These are phyloP conservation scores for Cystobasidium sp. DNA, from an alignment of 1,284 basidiomycete species.

Conservation along the genomic window DNA sequence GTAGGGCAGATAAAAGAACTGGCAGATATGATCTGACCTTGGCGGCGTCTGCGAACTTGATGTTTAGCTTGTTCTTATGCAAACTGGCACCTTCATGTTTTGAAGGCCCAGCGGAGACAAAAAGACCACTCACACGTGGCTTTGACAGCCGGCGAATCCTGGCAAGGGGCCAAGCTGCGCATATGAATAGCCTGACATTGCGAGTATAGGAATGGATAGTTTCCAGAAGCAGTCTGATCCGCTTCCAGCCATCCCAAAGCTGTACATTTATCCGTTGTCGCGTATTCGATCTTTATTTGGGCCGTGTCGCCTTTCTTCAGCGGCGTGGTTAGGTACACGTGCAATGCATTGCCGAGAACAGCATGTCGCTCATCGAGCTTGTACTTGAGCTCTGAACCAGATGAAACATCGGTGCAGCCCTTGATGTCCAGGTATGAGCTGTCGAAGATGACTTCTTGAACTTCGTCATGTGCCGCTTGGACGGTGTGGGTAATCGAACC, in stretches of 20 bases:
- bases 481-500: constrained; percentile 75
- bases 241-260: constrained; percentile 88
- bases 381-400: constrained; percentile 60
- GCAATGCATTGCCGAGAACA: constrained; percentile 74
- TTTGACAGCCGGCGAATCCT: constrained; percentile 66
- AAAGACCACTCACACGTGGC: constrained; percentile 56
- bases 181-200: constrained; percentile 94
- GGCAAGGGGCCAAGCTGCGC: constrained; percentile 75
- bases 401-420: constrained; percentile 58
- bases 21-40: constrained; percentile 75
- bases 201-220: constrained; percentile 86
- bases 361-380: constrained; percentile 64
- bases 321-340: constrained; percentile 62
- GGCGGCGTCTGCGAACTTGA: constrained; percentile 68
- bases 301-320: constrained; percentile 61
- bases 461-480: constrained; percentile 65
- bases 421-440: constrained; percentile 73
- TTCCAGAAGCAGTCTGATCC: constrained; percentile 81
- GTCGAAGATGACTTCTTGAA: constrained; percentile 66
- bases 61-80: background rate
- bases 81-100: constrained; percentile 11
- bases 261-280: constrained; percentile 75
- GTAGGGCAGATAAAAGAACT: constrained; percentile 79
- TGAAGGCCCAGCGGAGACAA: background rate
- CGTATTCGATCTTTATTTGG: constrained; percentile 69